Conservation (phyloP, 208 protist species). For the Vickermania spadyakhi region DNA sequence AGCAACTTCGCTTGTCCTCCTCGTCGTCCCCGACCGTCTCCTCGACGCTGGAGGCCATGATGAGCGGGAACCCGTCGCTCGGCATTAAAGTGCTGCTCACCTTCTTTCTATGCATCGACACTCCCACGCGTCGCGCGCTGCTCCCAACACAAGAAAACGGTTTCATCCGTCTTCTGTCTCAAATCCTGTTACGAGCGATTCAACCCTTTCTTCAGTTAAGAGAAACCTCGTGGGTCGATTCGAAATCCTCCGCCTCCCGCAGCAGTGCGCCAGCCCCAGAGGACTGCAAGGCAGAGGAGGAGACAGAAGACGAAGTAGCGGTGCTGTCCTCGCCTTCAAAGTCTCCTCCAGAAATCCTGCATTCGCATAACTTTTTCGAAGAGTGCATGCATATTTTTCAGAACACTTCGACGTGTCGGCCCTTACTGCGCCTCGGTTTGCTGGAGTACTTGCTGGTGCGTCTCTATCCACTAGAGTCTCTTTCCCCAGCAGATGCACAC, state of each 20-base stretch:
- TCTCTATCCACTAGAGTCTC: slow-evolving; percentile 5
- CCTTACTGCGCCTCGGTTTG: slow-evolving; percentile 12
- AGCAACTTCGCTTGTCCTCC: slow-evolving; percentile 3
- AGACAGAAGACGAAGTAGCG: neutral
- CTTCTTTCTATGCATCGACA: slow-evolving; percentile 24
- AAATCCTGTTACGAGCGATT: neutral
- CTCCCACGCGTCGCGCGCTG: slow-evolving; percentile 10
- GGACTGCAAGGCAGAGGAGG: neutral
- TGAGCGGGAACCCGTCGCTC: slow-evolving; percentile 9
- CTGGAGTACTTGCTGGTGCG: slow-evolving; percentile 24
- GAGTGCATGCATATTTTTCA: slow-evolving; percentile 23
- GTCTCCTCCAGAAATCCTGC: neutral
- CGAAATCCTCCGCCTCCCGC: neutral
- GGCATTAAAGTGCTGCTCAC: slow-evolving; percentile 26
- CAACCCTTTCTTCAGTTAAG: neutral
- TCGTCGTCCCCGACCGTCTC: slow-evolving; percentile 28
- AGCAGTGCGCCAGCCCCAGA: neutral
- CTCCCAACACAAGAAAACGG: slow-evolving; percentile 14
- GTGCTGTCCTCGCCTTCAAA: neutral
- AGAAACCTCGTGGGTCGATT: neutral
- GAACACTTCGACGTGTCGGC: slow-evolving; percentile 17
- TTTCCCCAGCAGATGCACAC: slow-evolving; percentile 3
- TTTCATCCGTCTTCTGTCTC: slow-evolving; percentile 13
- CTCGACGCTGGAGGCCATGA: slow-evolving; percentile 51
- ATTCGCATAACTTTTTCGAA: slow-evolving; percentile 1